Base-by-base conservation (phyloP, 2,329 filamentous ascomycete species). In the Penicillium sclerotiorum region DNA sequence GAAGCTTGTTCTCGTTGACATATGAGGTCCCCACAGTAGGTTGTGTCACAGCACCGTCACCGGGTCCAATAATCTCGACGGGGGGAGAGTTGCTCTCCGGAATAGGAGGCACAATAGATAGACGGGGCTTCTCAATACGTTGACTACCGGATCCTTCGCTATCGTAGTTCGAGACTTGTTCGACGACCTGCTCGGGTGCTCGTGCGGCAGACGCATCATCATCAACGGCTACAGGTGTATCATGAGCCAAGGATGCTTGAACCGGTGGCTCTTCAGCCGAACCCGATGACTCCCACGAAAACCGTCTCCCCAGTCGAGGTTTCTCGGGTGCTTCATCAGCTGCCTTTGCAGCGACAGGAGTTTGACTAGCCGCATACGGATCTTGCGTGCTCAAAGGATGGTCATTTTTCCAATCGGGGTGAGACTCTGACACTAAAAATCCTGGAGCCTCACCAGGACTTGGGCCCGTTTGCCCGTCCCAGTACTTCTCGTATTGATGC, bases 251-350 rank as follows among this genome's bases (percentile, higher is more conserved):
- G 38, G 50, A 45, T 3, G 52, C 46, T 46, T 50, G 56, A 15
- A 47, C 38, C 13, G 30, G 41, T 36, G 49, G 38, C 30, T 58
- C 59, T 21, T 58, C 58, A 1, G 53, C 55, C 3, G 56, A 58
- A 1, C 59, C 61, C 0, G 61, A 55, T 15, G 65, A 68, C 53
- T 77, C 74, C 74, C 74, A 77, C 2, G 74, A 77, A 44, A 77
- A 77, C 13, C 71, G 68, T 48, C 70, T 68, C 50, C 68, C 66
- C 12, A 74, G 36, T 37, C 62, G 64, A 5, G 62, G 65, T 20
- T 51, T 58, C 22, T 51, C 50, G 6, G 55, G 52, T 36, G 52
- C 37, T 30, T 60, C 50, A 18, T 44, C 27, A 17, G 49, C 23
- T 3, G 43, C 43, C 3, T 51, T 43, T 33, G 57, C 41, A 27